Evolutionary conservation across 1,139 yeast genomes (phyloP).

Genomic region (Magnusiomyces magnusii): DNA sequence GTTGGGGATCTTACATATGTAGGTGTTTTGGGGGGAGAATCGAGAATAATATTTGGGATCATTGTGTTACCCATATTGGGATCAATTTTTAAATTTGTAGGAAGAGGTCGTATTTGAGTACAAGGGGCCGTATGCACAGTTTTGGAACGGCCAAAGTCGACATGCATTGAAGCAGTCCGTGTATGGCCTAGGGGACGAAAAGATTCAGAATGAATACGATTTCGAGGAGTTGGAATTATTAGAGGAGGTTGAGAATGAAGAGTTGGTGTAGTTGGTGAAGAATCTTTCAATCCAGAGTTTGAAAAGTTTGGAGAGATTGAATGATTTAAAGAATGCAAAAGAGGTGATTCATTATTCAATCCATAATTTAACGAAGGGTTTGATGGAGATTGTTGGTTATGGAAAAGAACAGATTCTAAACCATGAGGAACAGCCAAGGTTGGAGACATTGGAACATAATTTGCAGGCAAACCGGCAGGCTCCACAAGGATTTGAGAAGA

Average conservation of each 20-base stretch:
- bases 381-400: too few species aligned
- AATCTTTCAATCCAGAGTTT: neutral
- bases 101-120: neutral
- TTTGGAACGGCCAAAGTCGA: neutral
- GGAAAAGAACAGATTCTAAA: conserved; percentile 8
- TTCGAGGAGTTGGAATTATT: neutral
- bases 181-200: neutral
- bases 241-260: conserved; percentile 1
- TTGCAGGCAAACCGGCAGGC: conserved; percentile 22
- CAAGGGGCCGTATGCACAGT: neutral
- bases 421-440: conserved; percentile 15
- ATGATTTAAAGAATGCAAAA: too few species aligned
- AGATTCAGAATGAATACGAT: neutral
- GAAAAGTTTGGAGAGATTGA: neutral
- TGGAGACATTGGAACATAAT: conserved; percentile 16
- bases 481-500: conserved; percentile 34
- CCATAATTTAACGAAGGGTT: too few species aligned
- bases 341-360: too few species aligned
- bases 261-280: neutral
- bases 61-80: neutral
- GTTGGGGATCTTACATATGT: neutral
- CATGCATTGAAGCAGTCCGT: neutral
- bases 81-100: neutral
- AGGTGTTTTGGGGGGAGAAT: neutral
- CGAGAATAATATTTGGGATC: neutral